Base-by-base conservation (phyloP, 768 basidiomycete species). In the Pisolithus microcarpus region DNA sequence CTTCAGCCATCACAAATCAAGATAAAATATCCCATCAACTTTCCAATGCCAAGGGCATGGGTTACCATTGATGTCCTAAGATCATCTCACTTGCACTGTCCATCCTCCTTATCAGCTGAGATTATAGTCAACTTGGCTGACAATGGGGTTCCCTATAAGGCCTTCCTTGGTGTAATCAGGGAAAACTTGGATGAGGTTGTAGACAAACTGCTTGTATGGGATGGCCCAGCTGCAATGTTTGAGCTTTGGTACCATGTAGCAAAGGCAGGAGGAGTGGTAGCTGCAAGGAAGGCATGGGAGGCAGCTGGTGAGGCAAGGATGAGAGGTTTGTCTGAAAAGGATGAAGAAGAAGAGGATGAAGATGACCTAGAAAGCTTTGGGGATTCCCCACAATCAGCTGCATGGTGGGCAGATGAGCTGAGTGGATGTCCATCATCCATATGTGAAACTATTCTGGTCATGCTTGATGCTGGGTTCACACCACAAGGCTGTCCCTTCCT, bases 371-470 rank as follows among this genome's bases (percentile, higher is more conserved):
- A 65, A 15, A 49, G 54, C 13, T 39, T 56, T 7, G 56, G 56
- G 7, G 56, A 60, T 1, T 59, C 60, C 2, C 70, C 75, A 38
- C 64, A 66, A 2, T 84, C 83, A n/a, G 67, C 70, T 18, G 81
- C 84, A 1, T 85, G 84, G 82, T 85, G 82, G 82, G 70, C 68
- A n/a, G 84, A 87, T 52, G 73, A 79, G 21, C 66, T 79, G 28
- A 82, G 81, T 45, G 84, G 73, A 24, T 69, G 63, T 38, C 85
- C 85, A 0, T 83, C 83, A 1, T 65, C 71, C 19, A 67, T 86
- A 4, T 82, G 81, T 56, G 85, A 87, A 60, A 85, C 82, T 0
- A 65, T 65, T 23, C 69, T 86, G 72, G 66, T 65, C 5, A 66
- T 85, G 18, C 61, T 86, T 1, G 81, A 80, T 59, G 61, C 80